These are phyloP conservation scores for Mycogone perniciosa DNA, from an alignment of 2,329 filamentous ascomycete genomes.

Conservation along the genomic window DNA sequence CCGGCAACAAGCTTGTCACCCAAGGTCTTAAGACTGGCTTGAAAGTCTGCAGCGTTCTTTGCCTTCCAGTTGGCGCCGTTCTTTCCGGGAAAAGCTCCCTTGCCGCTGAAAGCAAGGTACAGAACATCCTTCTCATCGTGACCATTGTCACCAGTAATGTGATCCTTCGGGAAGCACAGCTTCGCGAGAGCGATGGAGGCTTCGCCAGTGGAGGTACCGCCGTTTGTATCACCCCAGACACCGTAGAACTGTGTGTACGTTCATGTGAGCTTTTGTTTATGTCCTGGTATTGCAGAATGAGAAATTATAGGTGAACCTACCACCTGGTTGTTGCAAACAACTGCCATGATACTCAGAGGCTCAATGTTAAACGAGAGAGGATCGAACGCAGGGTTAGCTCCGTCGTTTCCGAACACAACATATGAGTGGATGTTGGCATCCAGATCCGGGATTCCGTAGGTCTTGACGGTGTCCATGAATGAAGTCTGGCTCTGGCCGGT, in stretches of 20 bases:
- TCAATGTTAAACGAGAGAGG: constrained; percentile 4
- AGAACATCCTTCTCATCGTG: constrained; percentile 47
- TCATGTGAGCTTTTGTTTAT: background rate
- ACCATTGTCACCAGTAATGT: constrained; percentile 44
- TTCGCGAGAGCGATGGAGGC: constrained; percentile 45
- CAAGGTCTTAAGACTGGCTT: constrained; percentile 38
- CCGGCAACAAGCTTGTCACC: constrained; percentile 39
- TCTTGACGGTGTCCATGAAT: constrained; percentile 6
- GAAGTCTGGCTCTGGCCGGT: constrained; percentile 7
- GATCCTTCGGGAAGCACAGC: constrained; percentile 40
- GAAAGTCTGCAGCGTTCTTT: constrained; percentile 36
- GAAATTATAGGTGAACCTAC: background rate
- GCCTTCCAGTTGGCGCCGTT: constrained; percentile 46
- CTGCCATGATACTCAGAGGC: constrained; percentile 7
- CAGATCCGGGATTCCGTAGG: constrained; percentile 6
- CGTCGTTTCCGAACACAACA: constrained; percentile 7
- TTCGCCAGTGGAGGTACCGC: constrained; percentile 41
- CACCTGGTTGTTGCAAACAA: constrained; percentile 10
- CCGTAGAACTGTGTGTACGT: constrained; percentile 32
- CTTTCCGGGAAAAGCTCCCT: constrained; percentile 44
- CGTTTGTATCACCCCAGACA: constrained; percentile 53
- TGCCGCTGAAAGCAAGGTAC: constrained; percentile 49
- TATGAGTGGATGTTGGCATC: constrained; percentile 12
- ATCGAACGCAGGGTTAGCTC: background rate
- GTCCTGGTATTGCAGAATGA: background rate